A percentile compares a stretch with the other conserved stretches of the same genome.
Evolutionary conservation across 2,329 filamentous ascomycete genomes (phyloP).

Genomic region (Penicillium sp.): DNA sequence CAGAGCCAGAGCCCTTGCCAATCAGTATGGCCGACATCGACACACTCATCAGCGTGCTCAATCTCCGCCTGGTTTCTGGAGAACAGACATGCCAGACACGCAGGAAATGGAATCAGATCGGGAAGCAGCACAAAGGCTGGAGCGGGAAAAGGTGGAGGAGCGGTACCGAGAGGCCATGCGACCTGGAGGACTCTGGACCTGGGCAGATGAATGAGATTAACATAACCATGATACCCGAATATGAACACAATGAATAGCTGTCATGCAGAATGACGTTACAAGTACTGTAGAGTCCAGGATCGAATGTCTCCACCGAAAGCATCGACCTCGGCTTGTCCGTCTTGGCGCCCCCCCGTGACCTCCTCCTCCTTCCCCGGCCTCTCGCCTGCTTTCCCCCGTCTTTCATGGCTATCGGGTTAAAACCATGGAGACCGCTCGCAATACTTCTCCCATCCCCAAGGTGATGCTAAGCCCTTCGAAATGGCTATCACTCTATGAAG

Average conservation of each 20-base stretch:
- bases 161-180: constrained; percentile 80
- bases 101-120: constrained; percentile 71
- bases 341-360: constrained; percentile 29
- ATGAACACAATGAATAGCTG: background rate
- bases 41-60: constrained; percentile 67
- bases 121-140: constrained; percentile 62
- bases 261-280: background rate
- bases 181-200: constrained; percentile 72
- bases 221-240: background rate
- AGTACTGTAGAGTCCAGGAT: background rate
- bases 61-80: constrained; percentile 88
- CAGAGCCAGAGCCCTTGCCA: constrained; percentile 68
- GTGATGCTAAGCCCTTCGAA: constrained; percentile 39
- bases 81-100: constrained; percentile 81
- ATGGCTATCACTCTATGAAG: constrained; percentile 46
- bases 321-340: constrained; percentile 26
- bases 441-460: constrained; percentile 27
- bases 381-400: constrained; percentile 7
- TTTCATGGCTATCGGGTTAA: constrained; percentile 2
- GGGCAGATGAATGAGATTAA: constrained; percentile 68
- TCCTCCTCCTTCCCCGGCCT: constrained; percentile 6
- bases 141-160: constrained; percentile 65
- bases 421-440: constrained; percentile 35
- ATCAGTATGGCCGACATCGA: constrained; percentile 73
- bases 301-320: constrained; percentile 7